These are phyloP conservation scores for Hemisphaericaspora xylanilytica DNA, from an alignment of 1,139 yeast genomes.

Conservation along the genomic window DNA sequence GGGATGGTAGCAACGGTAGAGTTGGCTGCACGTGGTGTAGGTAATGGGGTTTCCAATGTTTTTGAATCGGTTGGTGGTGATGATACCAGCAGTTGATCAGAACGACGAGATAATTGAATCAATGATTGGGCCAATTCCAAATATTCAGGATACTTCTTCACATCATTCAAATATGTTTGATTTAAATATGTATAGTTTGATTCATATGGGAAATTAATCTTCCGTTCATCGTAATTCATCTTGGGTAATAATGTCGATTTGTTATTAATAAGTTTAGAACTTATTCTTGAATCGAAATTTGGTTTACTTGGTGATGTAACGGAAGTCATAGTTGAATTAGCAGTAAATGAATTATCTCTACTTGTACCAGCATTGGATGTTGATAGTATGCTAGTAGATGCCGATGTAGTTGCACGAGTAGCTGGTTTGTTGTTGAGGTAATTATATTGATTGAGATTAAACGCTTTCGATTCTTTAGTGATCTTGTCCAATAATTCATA, in stretches of 20 bases:
- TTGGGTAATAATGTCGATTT: conserved; percentile 29
- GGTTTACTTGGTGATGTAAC: conserved; percentile 26
- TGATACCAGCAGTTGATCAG: conserved; percentile 16
- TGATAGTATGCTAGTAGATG: conserved; percentile 3
- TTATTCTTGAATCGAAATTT: conserved; percentile 40
- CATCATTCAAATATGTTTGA: conserved; percentile 45
- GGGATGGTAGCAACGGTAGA: too few species aligned
- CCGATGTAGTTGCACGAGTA: conserved; percentile 2
- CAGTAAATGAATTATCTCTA: conserved; percentile 7
- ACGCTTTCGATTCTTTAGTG: conserved; percentile 30
- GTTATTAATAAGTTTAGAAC: conserved; percentile 28
- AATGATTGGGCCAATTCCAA: conserved; percentile 47
- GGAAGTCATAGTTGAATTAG: background rate
- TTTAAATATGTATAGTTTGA: conserved; percentile 53
- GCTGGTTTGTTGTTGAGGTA: conserved; percentile 26
- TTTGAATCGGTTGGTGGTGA: conserved; percentile 2
- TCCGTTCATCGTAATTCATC: conserved; percentile 27
- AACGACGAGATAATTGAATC: conserved; percentile 31
- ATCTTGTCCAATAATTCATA: conserved; percentile 42
- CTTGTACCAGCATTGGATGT: background rate
- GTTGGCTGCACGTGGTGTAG: background rate
- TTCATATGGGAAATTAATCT: conserved; percentile 54
- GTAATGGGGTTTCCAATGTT: conserved; percentile 1
- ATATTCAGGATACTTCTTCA: conserved; percentile 47
- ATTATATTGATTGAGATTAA: conserved; percentile 29